Conservation (phyloP, 495 filamentous ascomycete genomes). For the Rhypophila decipiens region DNA sequence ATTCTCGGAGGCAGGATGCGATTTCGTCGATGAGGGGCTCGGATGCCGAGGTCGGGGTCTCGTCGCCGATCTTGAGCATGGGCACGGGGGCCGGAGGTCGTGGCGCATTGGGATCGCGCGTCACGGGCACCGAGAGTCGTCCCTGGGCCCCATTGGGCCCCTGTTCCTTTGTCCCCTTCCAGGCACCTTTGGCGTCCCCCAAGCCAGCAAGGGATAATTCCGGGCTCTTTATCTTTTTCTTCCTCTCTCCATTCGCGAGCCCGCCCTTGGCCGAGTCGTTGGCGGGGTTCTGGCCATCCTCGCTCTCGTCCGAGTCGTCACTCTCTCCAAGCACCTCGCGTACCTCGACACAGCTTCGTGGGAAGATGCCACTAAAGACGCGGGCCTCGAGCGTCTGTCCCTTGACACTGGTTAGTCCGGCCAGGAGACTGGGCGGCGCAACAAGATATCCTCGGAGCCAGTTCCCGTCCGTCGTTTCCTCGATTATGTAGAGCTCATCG, state of each 20-base stretch:
- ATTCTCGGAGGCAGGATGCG: conserved; percentile 90
- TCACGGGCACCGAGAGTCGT: conserved; percentile 28
- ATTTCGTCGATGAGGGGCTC: conserved; percentile 97
- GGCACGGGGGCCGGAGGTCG: conserved; percentile 89
- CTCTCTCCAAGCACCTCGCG: conserved; percentile 65
- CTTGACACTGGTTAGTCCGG: conserved; percentile 84
- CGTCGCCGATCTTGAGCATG: conserved; percentile 95
- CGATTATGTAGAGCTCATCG: conserved; percentile 97
- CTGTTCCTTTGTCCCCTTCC: conserved; percentile 17
- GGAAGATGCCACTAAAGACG: conserved; percentile 96
- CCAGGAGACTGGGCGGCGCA: conserved; percentile 85
- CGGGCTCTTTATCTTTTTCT: conserved; percentile 11
- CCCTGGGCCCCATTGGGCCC: conserved; percentile 26
- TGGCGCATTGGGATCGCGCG: conserved; percentile 54
- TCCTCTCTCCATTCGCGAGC: conserved; percentile 23
- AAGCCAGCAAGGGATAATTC: conserved; percentile 6
- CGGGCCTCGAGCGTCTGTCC: conserved; percentile 91
- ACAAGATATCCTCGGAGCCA: conserved; percentile 96
- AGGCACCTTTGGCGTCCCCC: conserved; percentile 3
- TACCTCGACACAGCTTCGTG: conserved; percentile 79
- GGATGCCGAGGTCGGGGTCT: conserved; percentile 78
- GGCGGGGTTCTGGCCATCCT: conserved; percentile 23
- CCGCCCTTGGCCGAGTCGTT: conserved; percentile 45
- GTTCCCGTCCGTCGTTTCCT: conserved; percentile 76
- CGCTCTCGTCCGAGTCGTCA: conserved; percentile 39